Base-by-base conservation (phyloP, 495 filamentous ascomycete genomes). In the Daldinia decipiens region DNA sequence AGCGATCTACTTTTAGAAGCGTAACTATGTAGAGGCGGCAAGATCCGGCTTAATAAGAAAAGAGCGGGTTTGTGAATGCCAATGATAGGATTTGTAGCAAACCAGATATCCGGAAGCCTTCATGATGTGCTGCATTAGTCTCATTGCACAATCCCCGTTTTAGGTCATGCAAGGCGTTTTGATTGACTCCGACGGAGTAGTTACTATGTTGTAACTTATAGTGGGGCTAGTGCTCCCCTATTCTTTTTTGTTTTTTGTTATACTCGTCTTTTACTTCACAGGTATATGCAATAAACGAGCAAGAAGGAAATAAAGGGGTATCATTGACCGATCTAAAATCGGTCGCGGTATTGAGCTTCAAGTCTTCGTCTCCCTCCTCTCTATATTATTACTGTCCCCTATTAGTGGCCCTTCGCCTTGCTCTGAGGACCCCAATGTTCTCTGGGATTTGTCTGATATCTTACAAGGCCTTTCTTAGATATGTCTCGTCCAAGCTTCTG, bases 361-460 rank as follows among this genome's bases (percentile, higher is more conserved):
- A 45, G 15, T 52, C 63, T 59, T 53, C 29, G 53, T 54, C 43
- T 29, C 2, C 59, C 51, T 32, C 54, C 58, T 38, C 62, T 34
- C 9, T 59, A 38, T 31, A 39, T 17, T 31, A 55, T n/a, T 55
- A 13, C 13, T 4, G 3, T 17, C 9, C 24, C 55, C 9, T 12
- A 53, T 77, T 56, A 78, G 7, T 76, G 76, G 36, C 81, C 86
- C 65, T 86, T 91, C 11, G 95, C 95, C 53, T 88, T 85, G 71
- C 83, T 90, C 88, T 97, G 89, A 0, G 95, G 95, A 0, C 95
- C 95, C 95, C 95, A 99, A 74, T 98, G 94, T 50, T 91, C 88
- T 38, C 89, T 82, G 13, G 95, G 95, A 75, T 98, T 98, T 29
- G 87, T 74, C 81, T 96, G 96, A 78, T 97, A 99, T 51, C 94